Evolutionary conservation across 2,329 filamentous ascomycete species (phyloP).

Genomic region (Penicillium janthinellum): DNA sequence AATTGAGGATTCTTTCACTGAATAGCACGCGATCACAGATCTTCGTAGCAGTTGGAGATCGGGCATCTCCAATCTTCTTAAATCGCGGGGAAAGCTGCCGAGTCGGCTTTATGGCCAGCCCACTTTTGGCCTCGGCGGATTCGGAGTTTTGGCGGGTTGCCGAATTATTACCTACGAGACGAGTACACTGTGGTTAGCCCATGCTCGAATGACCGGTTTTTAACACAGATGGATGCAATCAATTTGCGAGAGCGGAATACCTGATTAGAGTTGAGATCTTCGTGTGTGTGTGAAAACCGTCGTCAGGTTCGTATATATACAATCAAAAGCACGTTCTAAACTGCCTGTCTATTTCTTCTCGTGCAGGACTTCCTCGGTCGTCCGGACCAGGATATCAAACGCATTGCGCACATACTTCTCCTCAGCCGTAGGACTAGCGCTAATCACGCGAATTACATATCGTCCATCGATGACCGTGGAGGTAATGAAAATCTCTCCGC

Average conservation of each 20-base stretch:
- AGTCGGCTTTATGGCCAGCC: constrained; percentile 18
- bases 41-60: background rate
- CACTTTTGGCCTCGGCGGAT: background rate
- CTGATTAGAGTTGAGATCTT: too few species aligned
- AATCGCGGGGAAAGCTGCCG: constrained; percentile 9
- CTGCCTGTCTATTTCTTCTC: constrained; percentile 5
- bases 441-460: constrained; percentile 80
- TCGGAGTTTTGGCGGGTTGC: background rate
- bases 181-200: too few species aligned
- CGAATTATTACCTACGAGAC: background rate
- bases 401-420: constrained; percentile 71
- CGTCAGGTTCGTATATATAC: background rate
- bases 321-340: background rate
- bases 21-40: background rate
- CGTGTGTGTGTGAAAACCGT: too few species aligned
- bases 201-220: too few species aligned
- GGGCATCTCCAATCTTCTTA: constrained; percentile 12
- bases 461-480: constrained; percentile 71
- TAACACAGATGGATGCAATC: too few species aligned
- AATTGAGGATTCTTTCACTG: background rate
- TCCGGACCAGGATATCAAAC: constrained; percentile 71
- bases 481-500: constrained; percentile 81
- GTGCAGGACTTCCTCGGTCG: constrained; percentile 57
- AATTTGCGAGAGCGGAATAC: too few species aligned
- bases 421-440: constrained; percentile 68